Evolutionary conservation across 495 filamentous ascomycete genomes (phyloP), one percentile per base, ranked within the genome.

Genomic region (Jackrogersella multiformis): DNA sequence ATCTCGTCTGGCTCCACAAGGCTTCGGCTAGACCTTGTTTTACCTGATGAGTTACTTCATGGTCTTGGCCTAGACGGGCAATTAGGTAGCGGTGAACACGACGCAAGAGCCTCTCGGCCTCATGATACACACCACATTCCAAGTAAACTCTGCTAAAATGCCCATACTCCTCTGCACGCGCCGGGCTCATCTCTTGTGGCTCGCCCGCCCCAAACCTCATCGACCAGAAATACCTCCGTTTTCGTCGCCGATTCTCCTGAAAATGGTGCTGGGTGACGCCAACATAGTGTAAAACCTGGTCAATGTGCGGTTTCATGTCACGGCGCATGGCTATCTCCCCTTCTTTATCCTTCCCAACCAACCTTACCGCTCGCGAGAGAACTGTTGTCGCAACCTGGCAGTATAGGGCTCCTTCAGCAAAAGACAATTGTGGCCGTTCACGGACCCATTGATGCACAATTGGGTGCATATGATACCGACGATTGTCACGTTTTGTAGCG

Each of bases 401-500:
- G 78, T 77, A 78, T 0, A 83, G 16, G 7, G 78, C 79, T 61
- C 78, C 74, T 45, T 81, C 70, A 18, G 59, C 24, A 1, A 64
- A 55, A 6, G 53, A 66, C 72, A 78, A 77, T 28, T 68, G 46
- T 6, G 77, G 72, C 44, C 79, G 55, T 34, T 80, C 68, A 30
- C 79, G 63, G 0, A 69, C 77, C 78, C 78, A 82, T n/a, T 41
- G 61, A 38, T 82, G 78, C 2, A 80, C 73, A 5, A 78, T 41
- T 18, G 76, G 76, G 68, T 81, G 79, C 72, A 82, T 80, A 8
- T 70, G 78, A 45, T 79, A 80, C 38, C 68, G 42, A 18, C 75
- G 26, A 4, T 7, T 30, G 26, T 30, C 26, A 30, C 26, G 3
- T 30, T 30, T 30, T 3, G 26, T 30, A 30, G 26, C 26, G 7